Base-by-base conservation (phyloP, 306 rosid genomes). In the Gastrolobium villosum region DNA sequence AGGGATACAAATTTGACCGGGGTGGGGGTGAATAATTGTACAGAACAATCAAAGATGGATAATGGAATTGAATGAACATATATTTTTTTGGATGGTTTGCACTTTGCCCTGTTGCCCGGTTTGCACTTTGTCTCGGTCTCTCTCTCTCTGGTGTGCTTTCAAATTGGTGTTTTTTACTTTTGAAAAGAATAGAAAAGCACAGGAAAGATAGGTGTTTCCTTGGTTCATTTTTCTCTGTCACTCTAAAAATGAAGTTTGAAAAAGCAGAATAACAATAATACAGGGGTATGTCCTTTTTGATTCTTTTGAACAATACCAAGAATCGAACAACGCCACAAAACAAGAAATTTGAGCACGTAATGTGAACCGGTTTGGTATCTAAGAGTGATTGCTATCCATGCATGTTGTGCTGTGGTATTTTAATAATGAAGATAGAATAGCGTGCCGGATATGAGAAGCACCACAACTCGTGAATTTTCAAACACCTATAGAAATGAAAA, bases 161-260 rank as follows among this genome's bases (percentile, higher is more conserved):
- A 87, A 87, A 81, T 82, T 83, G 65, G 67, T 72, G 55, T 64
- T 64, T 61, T 65, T 75, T 66, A 64, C 90, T 84, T 87, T 84
- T 77, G 70, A 83, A 77, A 83, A 78, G 83, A 72, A 83, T 76
- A 65, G 65, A 72, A 72, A 82, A 48, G 79, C 48, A n/a, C 20
- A 34, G 5, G 70, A 61, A 65, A 63, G 82, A 34, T 56, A 64
- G 35, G 40, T 28, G 79, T 77, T 64, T 71, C 75, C 79, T 72
- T 64, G 83, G 41, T 43, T 77, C 44, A 55, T 50, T 83, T 77
- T 78, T 77, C 86, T 55, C 55, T 78, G 68, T 77, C 83, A 48
- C 52, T 64, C 66, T 3, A 30, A 10, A 35, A 71, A 32, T 45
- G 0, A 14, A 72, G 57, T 54, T 74, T 72, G 40, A 61, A 64